Conservation (phyloP, 805 yeast species). For the Myxozyma neotropica region DNA sequence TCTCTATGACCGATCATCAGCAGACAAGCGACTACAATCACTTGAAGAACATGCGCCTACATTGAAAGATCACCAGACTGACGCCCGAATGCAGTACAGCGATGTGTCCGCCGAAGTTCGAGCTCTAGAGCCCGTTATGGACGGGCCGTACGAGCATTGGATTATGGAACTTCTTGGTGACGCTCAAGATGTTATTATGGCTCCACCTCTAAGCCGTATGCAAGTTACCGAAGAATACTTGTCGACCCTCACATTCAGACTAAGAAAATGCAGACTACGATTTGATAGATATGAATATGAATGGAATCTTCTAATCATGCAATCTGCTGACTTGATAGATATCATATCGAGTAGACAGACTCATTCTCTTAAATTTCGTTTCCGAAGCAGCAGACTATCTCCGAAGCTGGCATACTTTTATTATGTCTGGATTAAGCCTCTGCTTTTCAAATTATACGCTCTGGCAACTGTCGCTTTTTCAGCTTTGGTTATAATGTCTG, state of each 20-base stretch:
- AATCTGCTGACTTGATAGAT: constrained; percentile 61
- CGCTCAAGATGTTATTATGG: constrained; percentile 32
- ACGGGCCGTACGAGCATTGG: constrained; percentile 63
- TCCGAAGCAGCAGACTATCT: constrained; percentile 39
- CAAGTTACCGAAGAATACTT: constrained; percentile 49
- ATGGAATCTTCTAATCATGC: constrained; percentile 53
- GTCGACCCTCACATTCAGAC: constrained; percentile 53
- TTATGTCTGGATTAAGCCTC: constrained; percentile 52
- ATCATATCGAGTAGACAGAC: constrained; percentile 49
- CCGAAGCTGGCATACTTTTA: constrained; percentile 50
- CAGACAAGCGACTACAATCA: constrained; percentile 44
- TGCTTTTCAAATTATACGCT: constrained; percentile 50
- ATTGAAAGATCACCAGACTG: constrained; percentile 62
- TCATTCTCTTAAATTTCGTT: constrained; percentile 39
- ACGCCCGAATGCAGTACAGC: constrained; percentile 60
- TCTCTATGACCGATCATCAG: constrained; percentile 42
- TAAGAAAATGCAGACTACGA: constrained; percentile 56
- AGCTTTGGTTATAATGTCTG: constrained; percentile 66
- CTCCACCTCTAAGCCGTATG: constrained; percentile 32
- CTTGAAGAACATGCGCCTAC: constrained; percentile 59
- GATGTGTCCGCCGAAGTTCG: constrained; percentile 65
- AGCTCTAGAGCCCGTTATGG: constrained; percentile 52
- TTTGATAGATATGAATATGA: constrained; percentile 59
- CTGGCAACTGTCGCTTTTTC: constrained; percentile 51
- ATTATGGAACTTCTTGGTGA: constrained; percentile 54